phyloP scores from a whole-genome alignment of 805 yeast genomes.

The Ogataea chonburiensis region DNA sequence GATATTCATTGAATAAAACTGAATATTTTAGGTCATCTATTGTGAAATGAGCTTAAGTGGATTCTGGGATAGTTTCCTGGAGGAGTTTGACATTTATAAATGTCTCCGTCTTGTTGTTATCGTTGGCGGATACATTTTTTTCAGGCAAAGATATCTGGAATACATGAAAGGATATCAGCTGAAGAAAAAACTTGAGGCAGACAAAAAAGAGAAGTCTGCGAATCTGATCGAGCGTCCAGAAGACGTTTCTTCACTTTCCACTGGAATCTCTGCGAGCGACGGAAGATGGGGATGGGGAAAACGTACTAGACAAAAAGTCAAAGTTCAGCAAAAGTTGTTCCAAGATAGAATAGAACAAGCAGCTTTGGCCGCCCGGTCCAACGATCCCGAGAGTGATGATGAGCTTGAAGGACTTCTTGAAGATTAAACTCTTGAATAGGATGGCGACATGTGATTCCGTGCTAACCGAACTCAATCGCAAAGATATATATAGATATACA shows the following conservation, averaged over 20 bases:
- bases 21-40: too few species aligned
- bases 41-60: constrained; percentile 28
- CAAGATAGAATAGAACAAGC: constrained; percentile 47
- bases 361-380: constrained; percentile 34
- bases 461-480: too few species aligned
- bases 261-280: constrained; percentile 38
- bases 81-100: constrained; percentile 45
- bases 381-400: constrained; percentile 51
- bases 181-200: constrained; percentile 45
- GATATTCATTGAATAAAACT: too few species aligned
- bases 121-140: constrained; percentile 61
- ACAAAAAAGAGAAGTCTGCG: constrained; percentile 42
- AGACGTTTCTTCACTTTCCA: constrained; percentile 24
- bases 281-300: constrained; percentile 78
- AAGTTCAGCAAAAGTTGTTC: constrained; percentile 52
- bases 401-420: constrained; percentile 70
- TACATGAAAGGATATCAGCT: constrained; percentile 58
- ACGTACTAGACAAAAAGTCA: constrained; percentile 59
- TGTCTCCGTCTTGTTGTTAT: constrained; percentile 48
- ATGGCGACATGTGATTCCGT: too few species aligned
- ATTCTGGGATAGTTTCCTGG: constrained; percentile 37
- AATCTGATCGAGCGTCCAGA: constrained; percentile 35
- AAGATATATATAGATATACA: too few species aligned
- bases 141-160: constrained; percentile 55
- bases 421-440: constrained; percentile 39